Conservation (phyloP, 345 rosid species). For the Dimocarpus longan region DNA sequence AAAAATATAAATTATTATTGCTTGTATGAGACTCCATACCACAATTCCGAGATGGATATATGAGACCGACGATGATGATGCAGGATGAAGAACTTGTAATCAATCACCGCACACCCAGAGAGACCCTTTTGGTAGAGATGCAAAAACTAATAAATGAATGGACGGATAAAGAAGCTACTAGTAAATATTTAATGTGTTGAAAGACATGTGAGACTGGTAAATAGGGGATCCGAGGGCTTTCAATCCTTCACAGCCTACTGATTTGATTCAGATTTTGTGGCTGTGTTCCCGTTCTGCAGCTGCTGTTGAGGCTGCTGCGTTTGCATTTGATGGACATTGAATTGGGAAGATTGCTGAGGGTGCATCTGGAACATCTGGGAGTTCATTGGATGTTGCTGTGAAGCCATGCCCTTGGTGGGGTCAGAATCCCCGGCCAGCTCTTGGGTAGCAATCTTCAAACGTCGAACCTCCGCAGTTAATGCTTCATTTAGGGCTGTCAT, state of each 20-base stretch:
- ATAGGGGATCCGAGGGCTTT: background rate
- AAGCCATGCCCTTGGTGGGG: constrained; percentile 46
- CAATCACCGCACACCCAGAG: constrained; percentile 16
- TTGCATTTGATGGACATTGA: constrained; percentile 45
- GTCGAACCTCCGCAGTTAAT: constrained; percentile 58
- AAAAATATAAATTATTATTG: constrained; percentile 26
- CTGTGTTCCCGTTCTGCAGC: constrained; percentile 44
- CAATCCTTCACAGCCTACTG: constrained; percentile 38
- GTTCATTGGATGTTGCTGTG: constrained; percentile 45
- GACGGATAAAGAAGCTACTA: constrained; percentile 13
- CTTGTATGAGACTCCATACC: constrained; percentile 27
- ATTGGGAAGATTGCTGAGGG: constrained; percentile 41
- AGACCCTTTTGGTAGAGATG: constrained; percentile 18
- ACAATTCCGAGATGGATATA: constrained; percentile 28
- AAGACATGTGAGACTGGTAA: background rate
- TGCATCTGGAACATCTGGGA: constrained; percentile 58
- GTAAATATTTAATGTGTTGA: constrained; percentile 13
- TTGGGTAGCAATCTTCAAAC: constrained; percentile 55
- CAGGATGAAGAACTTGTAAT: constrained; percentile 14
- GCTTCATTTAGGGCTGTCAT: constrained; percentile 63
- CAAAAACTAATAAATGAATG: constrained; percentile 47
- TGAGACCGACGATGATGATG: background rate
- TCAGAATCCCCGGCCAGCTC: constrained; percentile 48
- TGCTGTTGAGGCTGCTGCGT: constrained; percentile 34
- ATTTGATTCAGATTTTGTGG: constrained; percentile 55